These are phyloP conservation scores for Calycina herbarum DNA, from an alignment of 2,329 filamentous ascomycete genomes.

Conservation along the genomic window DNA sequence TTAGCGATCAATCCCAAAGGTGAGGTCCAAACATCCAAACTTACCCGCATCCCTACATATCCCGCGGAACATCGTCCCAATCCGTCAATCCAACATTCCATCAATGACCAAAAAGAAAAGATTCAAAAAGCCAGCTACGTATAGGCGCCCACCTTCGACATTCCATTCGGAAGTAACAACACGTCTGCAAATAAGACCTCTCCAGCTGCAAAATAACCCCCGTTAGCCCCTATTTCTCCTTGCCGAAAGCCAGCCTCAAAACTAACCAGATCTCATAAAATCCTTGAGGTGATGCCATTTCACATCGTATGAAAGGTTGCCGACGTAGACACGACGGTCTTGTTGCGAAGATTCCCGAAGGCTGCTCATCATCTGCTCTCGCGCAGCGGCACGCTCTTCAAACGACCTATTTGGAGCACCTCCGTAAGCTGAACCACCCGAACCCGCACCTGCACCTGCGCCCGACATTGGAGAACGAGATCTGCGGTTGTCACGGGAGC, in stretches of 20 bases:
- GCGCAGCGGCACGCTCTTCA: slow-evolving; percentile 80
- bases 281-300: slow-evolving; percentile 99
- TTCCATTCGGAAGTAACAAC: slow-evolving; percentile 99
- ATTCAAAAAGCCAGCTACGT: slow-evolving; percentile 77
- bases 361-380: slow-evolving; percentile 95
- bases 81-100: slow-evolving; percentile 99
- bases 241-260: slow-evolving; percentile 21
- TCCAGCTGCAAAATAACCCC: slow-evolving; percentile 66
- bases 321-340: slow-evolving; percentile 98
- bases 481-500: slow-evolving; percentile 66
- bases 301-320: slow-evolving; percentile 98
- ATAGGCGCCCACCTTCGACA: slow-evolving; percentile 99
- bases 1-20: slow-evolving; percentile 18
- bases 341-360: slow-evolving; percentile 95
- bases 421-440: slow-evolving; percentile 64
- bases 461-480: slow-evolving; percentile 86
- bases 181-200: slow-evolving; percentile 99
- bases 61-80: slow-evolving; percentile 85
- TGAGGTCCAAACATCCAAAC: slow-evolving; percentile 41
- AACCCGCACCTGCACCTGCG: slow-evolving; percentile 65
- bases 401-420: slow-evolving; percentile 71
- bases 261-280: slow-evolving; percentile 98
- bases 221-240: slow-evolving; percentile 42
- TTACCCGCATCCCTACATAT: slow-evolving; percentile 99
- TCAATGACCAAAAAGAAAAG: slow-evolving; percentile 59